Base-by-base conservation (phyloP, 108 stramenopile genomes). In the Nitzschia sp. region DNA sequence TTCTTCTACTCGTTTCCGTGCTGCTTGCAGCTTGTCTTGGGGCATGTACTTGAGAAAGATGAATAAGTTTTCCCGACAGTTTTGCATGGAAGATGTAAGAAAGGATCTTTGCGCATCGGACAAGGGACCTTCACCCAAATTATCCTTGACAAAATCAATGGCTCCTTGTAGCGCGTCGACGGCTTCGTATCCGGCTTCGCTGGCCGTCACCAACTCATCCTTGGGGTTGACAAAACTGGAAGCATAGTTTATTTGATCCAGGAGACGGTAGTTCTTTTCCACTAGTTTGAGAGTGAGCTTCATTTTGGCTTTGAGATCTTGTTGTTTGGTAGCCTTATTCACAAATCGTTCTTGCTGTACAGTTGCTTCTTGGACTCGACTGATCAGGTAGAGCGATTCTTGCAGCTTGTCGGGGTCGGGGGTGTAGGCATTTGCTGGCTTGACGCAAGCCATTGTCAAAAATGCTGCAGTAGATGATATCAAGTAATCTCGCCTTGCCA, bases 321-420 rank as follows among this genome's bases (percentile, higher is more conserved):
- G 69, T 67, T 85, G 81, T 1, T 26, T 11, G 25, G 66, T 63
- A n/a, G 62, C 68, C 21, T 70, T 81, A 42, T 66, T 59, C 17
- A 85, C 75, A 54, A 78, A 86, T 9, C 88, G 85, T 72, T 90
- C 88, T 71, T 86, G 88, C 51, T 80, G 85, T 4, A 85, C 78
- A 28, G 88, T 86, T 1, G 85, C 85, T 68, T 90, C 88, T 72
- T 90, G 88, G 34, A 90, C 88, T 26, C 88, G 81, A 19, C 72
- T 69, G 32, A 90, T 74, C 0, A 90, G 72, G 49, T 90, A 90
- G 9, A 90, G 69, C 1, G 84, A 85, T 71, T 90, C 88, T 3
- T 79, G 72, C 2, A 90, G 68, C 0, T 60, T 56, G 71, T 90
- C 84, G 2, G 81, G 34, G 62, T 89, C 88, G 32, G 88, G 88